A percentile compares a stretch with the other conserved stretches of the same genome.
Conservation (phyloP, 202 grass and related monocot genomes). For the Bolboschoenoplectus hybrid region DNA sequence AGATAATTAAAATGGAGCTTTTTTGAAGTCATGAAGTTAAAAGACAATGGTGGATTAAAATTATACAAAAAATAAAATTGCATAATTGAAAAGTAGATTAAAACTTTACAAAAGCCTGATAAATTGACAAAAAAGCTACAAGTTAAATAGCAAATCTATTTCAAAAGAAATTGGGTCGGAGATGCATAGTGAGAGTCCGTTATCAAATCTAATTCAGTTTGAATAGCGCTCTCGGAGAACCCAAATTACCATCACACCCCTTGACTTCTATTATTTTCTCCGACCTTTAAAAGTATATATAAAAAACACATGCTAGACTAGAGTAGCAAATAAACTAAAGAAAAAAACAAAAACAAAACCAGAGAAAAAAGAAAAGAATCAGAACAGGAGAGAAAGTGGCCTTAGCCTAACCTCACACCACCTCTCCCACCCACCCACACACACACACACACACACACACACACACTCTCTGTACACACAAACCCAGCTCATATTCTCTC, state of each 20-base stretch:
- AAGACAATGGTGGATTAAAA: too few relatives aligned
- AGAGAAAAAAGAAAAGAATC: constrained; percentile 37
- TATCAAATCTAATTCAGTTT: constrained; percentile 2
- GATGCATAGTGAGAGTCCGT: neutral
- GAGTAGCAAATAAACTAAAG: neutral
- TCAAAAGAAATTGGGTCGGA: neutral
- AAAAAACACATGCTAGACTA: neutral
- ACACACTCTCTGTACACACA: neutral
- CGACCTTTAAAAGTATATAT: constrained; percentile 1
- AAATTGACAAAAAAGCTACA: neutral
- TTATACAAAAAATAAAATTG: too few relatives aligned
- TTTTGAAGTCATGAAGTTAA: too few relatives aligned
- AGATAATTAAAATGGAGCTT: too few relatives aligned
- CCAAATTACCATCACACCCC: neutral
- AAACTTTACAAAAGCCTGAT: neutral
- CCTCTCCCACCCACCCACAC: neutral
- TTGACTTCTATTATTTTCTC: neutral
- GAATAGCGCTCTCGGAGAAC: neutral
- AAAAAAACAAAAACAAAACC: constrained; percentile 9
- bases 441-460: neutral
- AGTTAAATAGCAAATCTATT: neutral
- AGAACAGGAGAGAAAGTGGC: neutral
- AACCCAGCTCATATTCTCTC: constrained; percentile 33
- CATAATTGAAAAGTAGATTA: neutral
- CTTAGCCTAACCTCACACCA: neutral